Evolutionary conservation across 306 rosid genomes (phyloP), one percentile per base, ranked within the genome.

Genomic region (Malus orientalis): DNA sequence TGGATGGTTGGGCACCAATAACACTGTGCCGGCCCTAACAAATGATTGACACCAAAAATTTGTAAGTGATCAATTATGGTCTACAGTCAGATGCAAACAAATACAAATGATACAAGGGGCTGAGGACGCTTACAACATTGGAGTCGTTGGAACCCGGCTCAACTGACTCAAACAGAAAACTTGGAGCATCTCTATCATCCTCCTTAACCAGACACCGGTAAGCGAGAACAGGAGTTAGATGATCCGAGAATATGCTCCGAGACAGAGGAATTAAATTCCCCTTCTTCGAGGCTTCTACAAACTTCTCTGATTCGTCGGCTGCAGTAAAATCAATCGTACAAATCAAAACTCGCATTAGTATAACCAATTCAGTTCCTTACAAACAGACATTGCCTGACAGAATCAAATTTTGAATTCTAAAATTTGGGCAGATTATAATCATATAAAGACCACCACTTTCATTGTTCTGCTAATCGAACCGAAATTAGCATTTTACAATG

Each of bases 161-260:
- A 22, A 86, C 99, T 0, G 97, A 87, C 70, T 95, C 97, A 51
- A 78, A 95, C 14, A 95, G 90, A 84, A 95, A 95, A 82, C 99
- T 92, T 10, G 99, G 96, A 73, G 99, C 97, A 81, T 95, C 97
- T 55, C 99, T 87, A 30, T 95, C 97, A 67, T 95, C 99, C 81
- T 92, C 97, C 88, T 91, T 88, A 4, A 95, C 99, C 85, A 95
- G 84, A 79, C 99, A 95, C 18, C 99, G 93, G 86, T 95, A 95
- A 14, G 99, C 99, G 13, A 95, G 91, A 33, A 92, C 97, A 2
- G 99, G 99, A 45, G 97, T 90, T 69, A 95, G 91, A 76, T 95
- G 99, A 84, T 95, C 99, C 1, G 97, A 95, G 59, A 95, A 92
- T 79, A 95, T 85, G 72, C 93, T 84, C 13, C 86, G 86, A 81